Base-by-base conservation (phyloP, 2,329 filamentous ascomycete species). In the Neopestalotiopsis rosae region DNA sequence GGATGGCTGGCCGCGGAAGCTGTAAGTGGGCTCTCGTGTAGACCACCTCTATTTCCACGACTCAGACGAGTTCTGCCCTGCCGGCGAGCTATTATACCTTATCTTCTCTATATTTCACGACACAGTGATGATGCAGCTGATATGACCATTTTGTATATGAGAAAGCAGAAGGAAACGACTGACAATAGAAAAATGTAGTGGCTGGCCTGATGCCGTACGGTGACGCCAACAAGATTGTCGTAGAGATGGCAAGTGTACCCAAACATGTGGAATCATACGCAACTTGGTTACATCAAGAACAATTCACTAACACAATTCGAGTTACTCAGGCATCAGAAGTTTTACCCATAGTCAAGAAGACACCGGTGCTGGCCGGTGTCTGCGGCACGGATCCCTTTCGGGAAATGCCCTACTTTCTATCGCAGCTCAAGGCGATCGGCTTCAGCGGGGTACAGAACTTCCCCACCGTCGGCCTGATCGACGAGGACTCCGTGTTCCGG, bases 371-470 rank as follows among this genome's bases (percentile, higher is more conserved):
- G 0, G 91, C 91, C 1, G 91, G 91, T 1, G 89, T 93, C 24
- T 93, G 91, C 75, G 91, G 87, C 13, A 92, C 90, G 0, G 91
- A 93, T 70, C 91, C 91, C 0, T 92, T 92, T 79, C 85, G 89
- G 38, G 82, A 86, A 68, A 92, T 92, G 76, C 79, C 84, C 2
- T 75, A 78, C 5, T 92, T 93, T 74, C 82, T 93, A 17, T 75
- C 77, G 20, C 85, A 92, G 75, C 81, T 93, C 45, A 85, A 86
- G 67, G 84, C 85, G 1, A 78, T 91, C 17, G 91, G 91, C 0
- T 92, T 93, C 71, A 87, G 87, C 1, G 91, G 91, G 1, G 85
- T 93, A 14, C 91, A 93, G 77, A 93, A 93, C 74, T 93, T 93
- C 76, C 91, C 91, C 1, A 93, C 91, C 0, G 90, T 93, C 1